phyloP scores from a whole-genome alignment of 495 filamentous ascomycete species.

The Diplogelasinospora grovesii region DNA sequence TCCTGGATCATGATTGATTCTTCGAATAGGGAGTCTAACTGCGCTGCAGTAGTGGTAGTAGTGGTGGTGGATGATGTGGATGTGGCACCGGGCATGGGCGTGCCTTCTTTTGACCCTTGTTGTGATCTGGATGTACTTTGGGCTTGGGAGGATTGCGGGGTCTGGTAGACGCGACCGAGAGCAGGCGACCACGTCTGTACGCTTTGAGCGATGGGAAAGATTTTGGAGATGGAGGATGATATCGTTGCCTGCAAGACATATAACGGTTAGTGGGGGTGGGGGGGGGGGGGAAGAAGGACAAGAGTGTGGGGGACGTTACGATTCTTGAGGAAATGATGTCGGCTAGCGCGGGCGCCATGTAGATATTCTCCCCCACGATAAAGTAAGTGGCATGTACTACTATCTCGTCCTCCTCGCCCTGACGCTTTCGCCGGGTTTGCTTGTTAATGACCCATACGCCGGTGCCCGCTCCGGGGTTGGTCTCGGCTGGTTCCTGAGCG shows the following conservation, averaged over 20 bases:
- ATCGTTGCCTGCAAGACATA: slow-evolving; percentile 43
- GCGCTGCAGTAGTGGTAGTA: slow-evolving; percentile 27
- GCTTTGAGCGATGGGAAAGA: slow-evolving; percentile 47
- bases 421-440: slow-evolving; percentile 64
- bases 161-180: slow-evolving; percentile 63
- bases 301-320: slow-evolving; percentile 39
- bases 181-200: slow-evolving; percentile 69
- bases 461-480: slow-evolving; percentile 52
- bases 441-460: slow-evolving; percentile 92
- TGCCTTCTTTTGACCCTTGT: slow-evolving; percentile 45
- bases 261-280: too few relatives aligned
- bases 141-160: slow-evolving; percentile 35
- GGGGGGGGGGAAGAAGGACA: background rate
- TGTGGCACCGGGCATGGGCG: slow-evolving; percentile 52
- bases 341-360: slow-evolving; percentile 77
- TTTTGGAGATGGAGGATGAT: slow-evolving; percentile 61
- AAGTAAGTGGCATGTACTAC: slow-evolving; percentile 73
- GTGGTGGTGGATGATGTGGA: slow-evolving; percentile 21
- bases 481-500: slow-evolving; percentile 66
- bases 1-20: slow-evolving; percentile 61
- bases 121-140: slow-evolving; percentile 20
- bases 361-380: slow-evolving; percentile 76
- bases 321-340: slow-evolving; percentile 72
- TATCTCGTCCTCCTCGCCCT: slow-evolving; percentile 55
- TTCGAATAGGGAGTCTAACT: slow-evolving; percentile 49